phyloP scores from a whole-genome alignment of 805 yeast species.

The Torulaspora franciscae region DNA sequence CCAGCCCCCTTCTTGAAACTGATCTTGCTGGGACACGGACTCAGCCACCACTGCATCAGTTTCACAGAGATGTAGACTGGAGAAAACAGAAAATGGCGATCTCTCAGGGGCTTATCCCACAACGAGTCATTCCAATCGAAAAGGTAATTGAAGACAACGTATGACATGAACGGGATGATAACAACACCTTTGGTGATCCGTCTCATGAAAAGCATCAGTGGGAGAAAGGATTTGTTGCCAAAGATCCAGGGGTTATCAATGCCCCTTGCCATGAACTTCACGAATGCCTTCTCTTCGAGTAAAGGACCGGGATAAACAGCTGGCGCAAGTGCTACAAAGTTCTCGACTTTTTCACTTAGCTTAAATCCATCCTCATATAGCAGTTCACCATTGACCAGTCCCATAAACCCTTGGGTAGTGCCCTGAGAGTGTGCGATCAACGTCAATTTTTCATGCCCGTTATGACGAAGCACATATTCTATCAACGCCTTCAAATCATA shows the following conservation, averaged over 20 bases:
- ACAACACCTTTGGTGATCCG: slow-evolving; percentile 43
- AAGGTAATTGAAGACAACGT: slow-evolving; percentile 77
- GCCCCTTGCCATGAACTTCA: slow-evolving; percentile 54
- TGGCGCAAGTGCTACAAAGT: slow-evolving; percentile 78
- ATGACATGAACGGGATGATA: slow-evolving; percentile 62
- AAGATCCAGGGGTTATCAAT: slow-evolving; percentile 50
- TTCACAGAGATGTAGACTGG: slow-evolving; percentile 78
- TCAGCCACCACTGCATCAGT: slow-evolving; percentile 92
- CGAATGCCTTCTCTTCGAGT: slow-evolving; percentile 56
- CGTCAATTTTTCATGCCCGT: slow-evolving; percentile 44
- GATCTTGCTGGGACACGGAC: slow-evolving; percentile 37
- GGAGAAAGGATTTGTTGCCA: slow-evolving; percentile 76
- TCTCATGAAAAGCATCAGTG: slow-evolving; percentile 63
- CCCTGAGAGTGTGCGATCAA: slow-evolving; percentile 90
- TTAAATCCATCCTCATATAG: slow-evolving; percentile 31
- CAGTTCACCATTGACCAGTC: slow-evolving; percentile 47
- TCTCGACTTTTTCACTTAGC: slow-evolving; percentile 52
- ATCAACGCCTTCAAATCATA: slow-evolving; percentile 74
- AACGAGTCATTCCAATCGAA: slow-evolving; percentile 81
- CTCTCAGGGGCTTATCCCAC: slow-evolving; percentile 66
- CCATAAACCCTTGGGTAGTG: slow-evolving; percentile 75
- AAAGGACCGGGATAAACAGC: slow-evolving; percentile 85
- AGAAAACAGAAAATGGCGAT: slow-evolving; percentile 76
- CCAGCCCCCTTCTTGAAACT: slow-evolving; percentile 40
- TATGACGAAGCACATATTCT: slow-evolving; percentile 46